These are phyloP conservation scores for Populus hybrid DNA, from an alignment of 441 rosid species.

Conservation along the genomic window DNA sequence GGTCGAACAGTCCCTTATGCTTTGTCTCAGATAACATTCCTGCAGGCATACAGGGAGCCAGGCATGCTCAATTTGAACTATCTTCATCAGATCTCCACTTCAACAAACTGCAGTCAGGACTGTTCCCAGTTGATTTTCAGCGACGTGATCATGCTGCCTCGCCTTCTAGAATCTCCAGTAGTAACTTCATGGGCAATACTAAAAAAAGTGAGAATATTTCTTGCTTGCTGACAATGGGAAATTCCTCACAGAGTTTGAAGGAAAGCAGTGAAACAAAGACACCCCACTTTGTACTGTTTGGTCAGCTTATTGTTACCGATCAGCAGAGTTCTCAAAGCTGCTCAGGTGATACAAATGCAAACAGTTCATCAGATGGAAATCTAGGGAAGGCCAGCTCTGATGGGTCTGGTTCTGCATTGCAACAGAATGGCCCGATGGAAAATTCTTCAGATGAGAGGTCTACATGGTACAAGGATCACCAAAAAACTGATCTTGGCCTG, in stretches of 20 bases:
- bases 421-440: slow-evolving; percentile 37
- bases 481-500: slow-evolving; percentile 29
- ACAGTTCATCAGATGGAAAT: slow-evolving; percentile 41
- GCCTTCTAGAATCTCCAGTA: slow-evolving; percentile 26
- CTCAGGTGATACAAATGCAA: slow-evolving; percentile 52
- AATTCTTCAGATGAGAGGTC: slow-evolving; percentile 63
- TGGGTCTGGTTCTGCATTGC: slow-evolving; percentile 46
- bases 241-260: slow-evolving; percentile 29
- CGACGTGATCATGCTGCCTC: slow-evolving; percentile 27
- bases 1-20: slow-evolving; percentile 57
- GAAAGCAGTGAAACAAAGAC: slow-evolving; percentile 42
- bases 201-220: slow-evolving; percentile 45
- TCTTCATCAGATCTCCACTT: slow-evolving; percentile 66
- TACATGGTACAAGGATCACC: slow-evolving; percentile 43
- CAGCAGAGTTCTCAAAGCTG: slow-evolving; percentile 55
- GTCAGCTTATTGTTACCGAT: slow-evolving; percentile 72
- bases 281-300: slow-evolving; percentile 73
- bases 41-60: slow-evolving; percentile 99
- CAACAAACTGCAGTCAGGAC: slow-evolving; percentile 53
- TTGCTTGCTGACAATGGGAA: slow-evolving; percentile 58
- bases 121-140: slow-evolving; percentile 40
- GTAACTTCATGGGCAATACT: slow-evolving; percentile 28
- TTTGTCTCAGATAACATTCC: slow-evolving; percentile 76
- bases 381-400: slow-evolving; percentile 47
- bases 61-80: slow-evolving; percentile 85